Evolutionary conservation across 78 protist genomes (phyloP).

Genomic region (Cyanophora paradoxa): DNA sequence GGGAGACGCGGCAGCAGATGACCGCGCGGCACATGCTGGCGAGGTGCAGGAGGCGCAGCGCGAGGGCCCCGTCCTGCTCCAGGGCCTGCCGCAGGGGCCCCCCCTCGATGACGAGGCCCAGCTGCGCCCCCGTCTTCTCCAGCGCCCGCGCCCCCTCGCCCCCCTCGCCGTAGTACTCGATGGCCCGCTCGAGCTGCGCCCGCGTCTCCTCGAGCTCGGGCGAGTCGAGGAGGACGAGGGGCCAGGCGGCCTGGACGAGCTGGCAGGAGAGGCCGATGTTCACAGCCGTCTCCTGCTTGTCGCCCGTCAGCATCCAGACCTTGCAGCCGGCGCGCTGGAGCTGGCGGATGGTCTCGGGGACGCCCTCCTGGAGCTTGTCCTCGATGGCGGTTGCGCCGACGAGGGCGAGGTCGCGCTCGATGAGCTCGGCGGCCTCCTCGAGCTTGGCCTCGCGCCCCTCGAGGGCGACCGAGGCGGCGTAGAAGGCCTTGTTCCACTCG

Average conservation of each 20-base stretch:
- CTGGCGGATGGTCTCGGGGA: slow-evolving; percentile 39
- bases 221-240: background rate
- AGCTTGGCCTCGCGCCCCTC: slow-evolving; percentile 8
- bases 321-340: slow-evolving; percentile 25
- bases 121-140: background rate
- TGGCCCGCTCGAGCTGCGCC: background rate
- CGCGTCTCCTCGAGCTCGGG: background rate
- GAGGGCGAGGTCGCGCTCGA: slow-evolving; percentile 60
- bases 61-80: background rate
- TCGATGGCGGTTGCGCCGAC: slow-evolving; percentile 87
- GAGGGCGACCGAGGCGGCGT: slow-evolving; percentile 22
- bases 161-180: background rate
- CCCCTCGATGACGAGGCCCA: slow-evolving; percentile 16
- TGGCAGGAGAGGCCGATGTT: slow-evolving; percentile 87
- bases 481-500: slow-evolving; percentile 18
- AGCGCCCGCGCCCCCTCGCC: background rate
- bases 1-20: slow-evolving; percentile 83
- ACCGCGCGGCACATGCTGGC: slow-evolving; percentile 60
- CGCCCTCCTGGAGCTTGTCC: slow-evolving; percentile 87
- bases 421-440: background rate
- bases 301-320: slow-evolving; percentile 94
- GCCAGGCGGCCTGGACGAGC: slow-evolving; percentile 9
- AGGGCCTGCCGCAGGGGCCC: background rate
- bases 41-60: slow-evolving; percentile 9
- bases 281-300: slow-evolving; percentile 94